Conservation (phyloP, 129 eudicot species). For the Rutidosis leptorrhynchoides region DNA sequence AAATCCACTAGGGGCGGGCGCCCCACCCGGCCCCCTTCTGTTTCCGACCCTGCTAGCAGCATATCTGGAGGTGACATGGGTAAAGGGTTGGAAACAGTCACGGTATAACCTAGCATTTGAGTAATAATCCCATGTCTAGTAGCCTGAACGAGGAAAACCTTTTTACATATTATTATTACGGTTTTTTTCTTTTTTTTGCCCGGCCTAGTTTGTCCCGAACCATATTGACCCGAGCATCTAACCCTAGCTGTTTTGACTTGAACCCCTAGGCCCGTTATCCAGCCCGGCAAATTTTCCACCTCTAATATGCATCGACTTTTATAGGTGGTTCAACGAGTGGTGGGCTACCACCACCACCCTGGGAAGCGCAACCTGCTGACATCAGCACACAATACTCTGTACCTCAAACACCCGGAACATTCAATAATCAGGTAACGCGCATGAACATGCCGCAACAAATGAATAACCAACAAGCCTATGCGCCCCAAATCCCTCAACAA, state of each 20-base stretch:
- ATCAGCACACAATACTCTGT: constrained; percentile 35
- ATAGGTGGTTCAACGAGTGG: constrained; percentile 50
- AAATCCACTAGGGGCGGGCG: too few relatives aligned
- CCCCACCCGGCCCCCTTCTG: too few relatives aligned
- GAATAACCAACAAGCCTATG: constrained; percentile 40
- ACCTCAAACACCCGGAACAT: constrained; percentile 27
- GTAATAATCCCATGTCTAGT: too few relatives aligned
- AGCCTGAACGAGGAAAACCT: too few relatives aligned
- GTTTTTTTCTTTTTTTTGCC: neutral
- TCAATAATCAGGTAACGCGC: constrained; percentile 24
- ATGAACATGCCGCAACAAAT: constrained; percentile 30
- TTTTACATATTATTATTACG: too few relatives aligned
- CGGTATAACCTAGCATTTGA: too few relatives aligned
- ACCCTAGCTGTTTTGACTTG: neutral
- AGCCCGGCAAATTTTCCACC: neutral
- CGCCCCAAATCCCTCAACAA: constrained; percentile 36
- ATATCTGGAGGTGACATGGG: too few relatives aligned
- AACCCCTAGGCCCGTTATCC: neutral
- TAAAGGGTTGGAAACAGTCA: too few relatives aligned
- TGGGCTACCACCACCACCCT: constrained; percentile 86
- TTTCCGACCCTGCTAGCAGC: too few relatives aligned
- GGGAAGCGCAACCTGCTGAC: constrained; percentile 73
- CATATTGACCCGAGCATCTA: neutral
- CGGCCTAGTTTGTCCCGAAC: neutral
- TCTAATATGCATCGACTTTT: neutral